phyloP scores from a whole-genome alignment of 495 filamentous ascomycete genomes.

The Neurospora sp. region DNA sequence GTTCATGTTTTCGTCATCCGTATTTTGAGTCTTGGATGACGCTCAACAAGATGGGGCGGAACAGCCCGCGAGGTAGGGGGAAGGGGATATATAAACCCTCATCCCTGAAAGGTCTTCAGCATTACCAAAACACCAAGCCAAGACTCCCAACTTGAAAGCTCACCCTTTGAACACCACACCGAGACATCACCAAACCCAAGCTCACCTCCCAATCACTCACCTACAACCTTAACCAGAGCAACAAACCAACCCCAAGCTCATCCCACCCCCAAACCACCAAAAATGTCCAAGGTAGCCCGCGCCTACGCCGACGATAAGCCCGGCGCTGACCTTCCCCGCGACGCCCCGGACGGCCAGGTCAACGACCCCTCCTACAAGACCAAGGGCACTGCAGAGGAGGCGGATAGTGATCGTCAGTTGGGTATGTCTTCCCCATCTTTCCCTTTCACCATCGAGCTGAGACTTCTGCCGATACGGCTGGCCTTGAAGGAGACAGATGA shows the following conservation, averaged over 20 bases:
- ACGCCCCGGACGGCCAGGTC: constrained; percentile 13
- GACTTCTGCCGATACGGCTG: no score
- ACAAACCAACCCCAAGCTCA: not conserved
- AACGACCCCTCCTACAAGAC: constrained; percentile 24
- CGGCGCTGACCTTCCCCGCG: constrained; percentile 9
- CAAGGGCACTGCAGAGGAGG: constrained; percentile 25
- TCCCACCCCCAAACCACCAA: not conserved
- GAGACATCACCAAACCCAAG: not conserved
- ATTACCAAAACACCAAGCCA: not conserved
- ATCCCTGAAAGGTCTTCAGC: not conserved
- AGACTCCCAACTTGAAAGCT: not conserved
- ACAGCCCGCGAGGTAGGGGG: no score
- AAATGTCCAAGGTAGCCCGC: constrained; percentile 18
- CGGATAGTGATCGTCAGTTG: constrained; percentile 41
- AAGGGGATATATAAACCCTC: not conserved
- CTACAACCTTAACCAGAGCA: no score
- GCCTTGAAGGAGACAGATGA: no score
- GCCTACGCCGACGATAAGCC: constrained; percentile 13
- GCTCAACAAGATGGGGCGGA: not conserved
- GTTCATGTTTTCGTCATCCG: not conserved
- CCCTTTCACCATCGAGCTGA: no score
- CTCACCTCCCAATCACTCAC: no score
- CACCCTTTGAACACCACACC: not conserved
- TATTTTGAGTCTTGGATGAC: not conserved
- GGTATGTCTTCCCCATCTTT: constrained; percentile 22